Conservation (phyloP, 1,284 basidiomycete species). For the Salmacisia buchloeana region DNA sequence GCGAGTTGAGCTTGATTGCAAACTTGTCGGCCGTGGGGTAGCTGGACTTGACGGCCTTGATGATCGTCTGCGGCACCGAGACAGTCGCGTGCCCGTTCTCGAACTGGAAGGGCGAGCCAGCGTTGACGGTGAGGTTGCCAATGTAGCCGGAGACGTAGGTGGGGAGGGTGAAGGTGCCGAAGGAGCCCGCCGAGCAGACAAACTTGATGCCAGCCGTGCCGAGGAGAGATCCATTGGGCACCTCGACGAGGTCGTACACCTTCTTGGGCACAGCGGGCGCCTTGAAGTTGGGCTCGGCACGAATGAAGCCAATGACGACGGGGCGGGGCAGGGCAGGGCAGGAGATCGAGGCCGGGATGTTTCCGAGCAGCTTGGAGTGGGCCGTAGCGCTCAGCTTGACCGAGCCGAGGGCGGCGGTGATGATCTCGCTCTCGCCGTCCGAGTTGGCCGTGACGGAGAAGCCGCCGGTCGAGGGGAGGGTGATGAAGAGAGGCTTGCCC, state of each 20-base stretch:
- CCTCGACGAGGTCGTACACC: constrained; percentile 3
- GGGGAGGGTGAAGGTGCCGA: constrained; percentile 2
- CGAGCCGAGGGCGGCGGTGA: not conserved
- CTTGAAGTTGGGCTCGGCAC: not conserved
- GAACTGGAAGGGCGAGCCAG: constrained; percentile 1
- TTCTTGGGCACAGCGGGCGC: not conserved
- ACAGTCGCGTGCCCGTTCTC: constrained; percentile 7
- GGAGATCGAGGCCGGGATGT: not conserved
- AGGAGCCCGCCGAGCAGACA: not conserved
- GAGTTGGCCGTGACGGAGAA: not conserved
- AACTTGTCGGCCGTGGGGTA: not conserved
- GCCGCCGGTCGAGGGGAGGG: not conserved
- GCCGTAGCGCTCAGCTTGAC: constrained; percentile 6
- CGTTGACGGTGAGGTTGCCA: not conserved
- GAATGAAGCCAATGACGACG: constrained; percentile 2
- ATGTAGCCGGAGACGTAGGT: constrained; percentile 5
- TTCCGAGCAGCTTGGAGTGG: constrained; percentile 3
- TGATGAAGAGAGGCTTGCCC: not conserved
- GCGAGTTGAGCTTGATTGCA: constrained; percentile 2
- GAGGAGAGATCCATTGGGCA: not conserved
- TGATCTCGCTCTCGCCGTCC: constrained; percentile 6
- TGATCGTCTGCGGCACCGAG: not conserved
- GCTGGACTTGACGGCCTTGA: not conserved
- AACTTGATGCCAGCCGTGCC: constrained; percentile 3
- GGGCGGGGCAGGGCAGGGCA: not conserved